A percentile compares a stretch with the other conserved stretches of the same genome.
Conservation (phyloP, 768 basidiomycete genomes). For the Suillus bovinus region DNA sequence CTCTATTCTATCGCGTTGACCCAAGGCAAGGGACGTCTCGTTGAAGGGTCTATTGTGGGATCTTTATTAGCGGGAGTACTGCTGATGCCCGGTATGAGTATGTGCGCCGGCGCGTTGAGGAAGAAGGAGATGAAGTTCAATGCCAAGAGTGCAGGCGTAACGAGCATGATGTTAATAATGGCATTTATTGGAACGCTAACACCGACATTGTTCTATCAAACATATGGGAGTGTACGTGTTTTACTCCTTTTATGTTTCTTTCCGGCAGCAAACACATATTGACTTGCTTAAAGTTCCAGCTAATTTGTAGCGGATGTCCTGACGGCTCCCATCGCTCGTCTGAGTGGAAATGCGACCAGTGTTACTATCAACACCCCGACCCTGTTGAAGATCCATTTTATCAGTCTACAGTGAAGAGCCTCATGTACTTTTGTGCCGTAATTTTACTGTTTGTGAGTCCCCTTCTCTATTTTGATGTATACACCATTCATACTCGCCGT, state of each 20-base stretch:
- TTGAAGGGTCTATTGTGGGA: constrained; percentile 96
- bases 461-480: not conserved
- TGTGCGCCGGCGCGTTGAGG: constrained; percentile 87
- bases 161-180: constrained; percentile 99
- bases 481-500: not conserved
- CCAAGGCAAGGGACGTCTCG: constrained; percentile 89
- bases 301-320: constrained; percentile 83
- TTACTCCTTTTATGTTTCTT: constrained; percentile 3
- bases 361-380: constrained; percentile 93
- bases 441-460: constrained; percentile 82
- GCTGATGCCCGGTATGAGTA: constrained; percentile 95
- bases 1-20: constrained; percentile 88
- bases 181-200: constrained; percentile 95
- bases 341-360: constrained; percentile 84
- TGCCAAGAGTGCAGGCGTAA: constrained; percentile 98
- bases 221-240: constrained; percentile 89
- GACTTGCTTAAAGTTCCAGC: constrained; percentile 65
- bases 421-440: constrained; percentile 96
- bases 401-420: constrained; percentile 88
- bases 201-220: constrained; percentile 97
- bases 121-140: constrained; percentile 98
- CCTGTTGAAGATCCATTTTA: constrained; percentile 96
- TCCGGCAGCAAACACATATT: not conserved
- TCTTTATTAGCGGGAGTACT: constrained; percentile 93
- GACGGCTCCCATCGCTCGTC: constrained; percentile 30